phyloP scores from a whole-genome alignment of 305 asterid species.

The Fraxinus platypoda region DNA sequence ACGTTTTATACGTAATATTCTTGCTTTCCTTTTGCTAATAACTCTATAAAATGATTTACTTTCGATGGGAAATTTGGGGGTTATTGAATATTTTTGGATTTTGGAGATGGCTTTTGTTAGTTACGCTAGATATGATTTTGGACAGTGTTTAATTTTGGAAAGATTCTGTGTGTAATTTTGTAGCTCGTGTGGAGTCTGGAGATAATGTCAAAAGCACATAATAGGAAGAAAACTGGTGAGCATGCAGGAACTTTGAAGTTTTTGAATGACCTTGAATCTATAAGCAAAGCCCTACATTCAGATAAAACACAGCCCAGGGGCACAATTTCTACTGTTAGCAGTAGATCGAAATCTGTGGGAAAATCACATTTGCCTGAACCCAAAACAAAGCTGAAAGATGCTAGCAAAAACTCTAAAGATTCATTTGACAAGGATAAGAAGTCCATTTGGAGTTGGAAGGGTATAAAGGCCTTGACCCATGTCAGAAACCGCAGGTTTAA shows the following conservation, averaged over 20 bases:
- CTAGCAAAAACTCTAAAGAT: conserved; percentile 33
- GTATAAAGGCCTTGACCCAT: conserved; percentile 44
- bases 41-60: not conserved
- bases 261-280: conserved; percentile 65
- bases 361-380: conserved; percentile 36
- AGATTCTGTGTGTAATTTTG: conserved; percentile 29
- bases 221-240: conserved; percentile 64
- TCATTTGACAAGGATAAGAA: conserved; percentile 49
- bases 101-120: not conserved
- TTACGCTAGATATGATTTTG: conserved; percentile 7
- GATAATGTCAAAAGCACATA: conserved; percentile 65
- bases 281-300: conserved; percentile 59
- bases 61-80: not conserved
- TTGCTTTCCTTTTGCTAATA: conserved; percentile 14
- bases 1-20: not conserved
- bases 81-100: not conserved
- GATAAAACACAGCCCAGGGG: conserved; percentile 44
- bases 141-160: conserved; percentile 15
- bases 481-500: conserved; percentile 51
- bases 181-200: conserved; percentile 41
- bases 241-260: conserved; percentile 59
- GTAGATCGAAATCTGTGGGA: conserved; percentile 47
- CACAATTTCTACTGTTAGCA: conserved; percentile 38
- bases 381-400: conserved; percentile 26
- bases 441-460: conserved; percentile 58